Base-by-base conservation (phyloP, 805 yeast genomes). In the Metschnikowia hibisci region DNA sequence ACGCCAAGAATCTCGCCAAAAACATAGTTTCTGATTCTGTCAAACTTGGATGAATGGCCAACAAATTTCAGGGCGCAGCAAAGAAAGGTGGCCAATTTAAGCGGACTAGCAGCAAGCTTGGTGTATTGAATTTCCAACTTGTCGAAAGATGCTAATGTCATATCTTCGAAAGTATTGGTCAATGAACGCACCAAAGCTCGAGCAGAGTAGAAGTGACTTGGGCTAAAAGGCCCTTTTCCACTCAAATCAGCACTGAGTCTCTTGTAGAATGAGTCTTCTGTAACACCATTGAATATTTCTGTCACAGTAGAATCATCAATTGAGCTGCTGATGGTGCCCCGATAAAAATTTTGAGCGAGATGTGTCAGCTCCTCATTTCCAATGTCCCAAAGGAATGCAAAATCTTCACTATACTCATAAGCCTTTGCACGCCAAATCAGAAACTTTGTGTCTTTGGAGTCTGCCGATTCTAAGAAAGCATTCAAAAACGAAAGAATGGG, bases 1-100 rank as follows among this genome's bases (percentile, higher is more conserved):
- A 76, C 62, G 1, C 88, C 87, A 35, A 84, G 64, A 15, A 84
- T 57, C 51, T 82, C 88, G 1, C 90, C 78, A 11, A 81, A 80
- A n/a, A 77, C 64, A 43, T 71, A 69, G 49, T 81, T 84, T 50
- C 89, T 73, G 8, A 77, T 51, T 45, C 81, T 71, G 13, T 75
- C 81, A 27, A 77, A 67, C 29, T 66, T 62, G 0, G 62, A 45
- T 8, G 71, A 57, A 0, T 62, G 41, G 1, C 70, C 53, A 27
- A 73, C 58, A 23, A 70, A 71, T 7, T 63, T 61, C 4, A 66
- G 47, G 6, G 74, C 54, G 9, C 78, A 60, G 12, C 56, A 44
- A 10, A 65, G 49, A 15, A 66, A 36, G 1, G 57, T 52, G 2
- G 69, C 61, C 5, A 60, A 52, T 32, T 55, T 69, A 41, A 62